Conservation (phyloP, 805 yeast species). For the Ogataea ganodermae region DNA sequence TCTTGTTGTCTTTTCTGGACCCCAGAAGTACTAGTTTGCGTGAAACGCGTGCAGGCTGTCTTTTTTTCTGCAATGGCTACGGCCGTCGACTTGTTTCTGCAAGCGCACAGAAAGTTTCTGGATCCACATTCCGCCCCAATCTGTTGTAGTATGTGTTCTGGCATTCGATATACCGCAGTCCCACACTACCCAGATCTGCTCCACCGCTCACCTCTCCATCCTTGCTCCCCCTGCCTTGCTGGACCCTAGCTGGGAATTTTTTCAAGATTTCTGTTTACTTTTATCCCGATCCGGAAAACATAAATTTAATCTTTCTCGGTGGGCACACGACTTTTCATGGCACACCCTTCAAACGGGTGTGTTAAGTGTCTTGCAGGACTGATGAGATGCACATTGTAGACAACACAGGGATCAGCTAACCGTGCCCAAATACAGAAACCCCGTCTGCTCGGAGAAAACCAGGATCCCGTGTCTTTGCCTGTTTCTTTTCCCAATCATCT, state of each 20-base stretch:
- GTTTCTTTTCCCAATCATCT: neutral
- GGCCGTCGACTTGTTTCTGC: no score
- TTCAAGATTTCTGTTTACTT: slow-evolving; percentile 4
- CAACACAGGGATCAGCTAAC: neutral
- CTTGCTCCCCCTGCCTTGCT: slow-evolving; percentile 6
- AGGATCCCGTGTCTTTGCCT: no score
- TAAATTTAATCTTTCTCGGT: neutral
- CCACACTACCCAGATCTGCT: neutral
- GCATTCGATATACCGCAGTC: neutral
- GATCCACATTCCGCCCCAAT: no score
- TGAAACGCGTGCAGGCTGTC: no score
- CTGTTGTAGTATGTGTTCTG: no score
- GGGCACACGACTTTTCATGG: slow-evolving; percentile 6
- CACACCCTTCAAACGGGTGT: neutral
- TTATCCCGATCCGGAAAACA: slow-evolving; percentile 7
- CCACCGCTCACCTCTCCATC: neutral
- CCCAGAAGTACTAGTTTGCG: no score
- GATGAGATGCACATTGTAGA: neutral
- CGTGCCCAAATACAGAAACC: slow-evolving; percentile 1
- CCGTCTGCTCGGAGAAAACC: no score
- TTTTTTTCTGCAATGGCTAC: no score
- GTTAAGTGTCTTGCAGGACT: slow-evolving; percentile 1
- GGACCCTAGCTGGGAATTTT: neutral
- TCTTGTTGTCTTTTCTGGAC: neutral
- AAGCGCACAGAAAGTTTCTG: no score